Evolutionary conservation across 805 yeast species (phyloP), one percentile per base, ranked within the genome.

Genomic region (Metschnikowia vanudenii): DNA sequence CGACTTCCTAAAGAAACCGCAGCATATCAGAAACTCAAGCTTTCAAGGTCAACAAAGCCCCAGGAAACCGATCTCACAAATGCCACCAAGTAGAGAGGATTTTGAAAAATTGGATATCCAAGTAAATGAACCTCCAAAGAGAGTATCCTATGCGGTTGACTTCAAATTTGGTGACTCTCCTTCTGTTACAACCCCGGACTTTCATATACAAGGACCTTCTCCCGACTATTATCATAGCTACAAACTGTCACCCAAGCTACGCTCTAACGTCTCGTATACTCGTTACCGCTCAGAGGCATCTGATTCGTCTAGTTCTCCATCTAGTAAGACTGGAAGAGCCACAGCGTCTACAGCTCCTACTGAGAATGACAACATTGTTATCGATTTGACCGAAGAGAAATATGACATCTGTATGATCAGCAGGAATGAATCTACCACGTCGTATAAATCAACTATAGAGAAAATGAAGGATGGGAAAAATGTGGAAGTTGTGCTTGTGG

Each of bases 401-500:
- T 73, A 69, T 47, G 70, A 71, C 41, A 58, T 71, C 10, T 68
- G 68, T 52, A 59, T 65, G 54, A 55, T 73, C 5, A 63, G 65
- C 48, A 55, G 77, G 37, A 56, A 61, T 12, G 60, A 68, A 45
- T 66, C 75, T 4, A 57, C 63, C 0, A 58, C 53, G 5, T 69
- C 76, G 1, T 73, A 72, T 50, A 62, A 52, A 47, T 71, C 76
- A 1, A 68, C 68, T 1, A 71, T 69, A 1, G 76, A 73, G 41
- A 65, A 57, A 41, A 60, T 63, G 4, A 63, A 55, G 19, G 65
- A 64, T 19, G 77, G 76, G 3, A 66, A 62, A 46, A 63, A 64
- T 12, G 68, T 72, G 0, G 77, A 73, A 45, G 75, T 73, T 6
- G 76, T 73, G 1, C 52, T 72, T 34, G 75, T 73, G 4, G 76